Conservation (phyloP, 805 yeast genomes). For the Candida chauliodis region DNA sequence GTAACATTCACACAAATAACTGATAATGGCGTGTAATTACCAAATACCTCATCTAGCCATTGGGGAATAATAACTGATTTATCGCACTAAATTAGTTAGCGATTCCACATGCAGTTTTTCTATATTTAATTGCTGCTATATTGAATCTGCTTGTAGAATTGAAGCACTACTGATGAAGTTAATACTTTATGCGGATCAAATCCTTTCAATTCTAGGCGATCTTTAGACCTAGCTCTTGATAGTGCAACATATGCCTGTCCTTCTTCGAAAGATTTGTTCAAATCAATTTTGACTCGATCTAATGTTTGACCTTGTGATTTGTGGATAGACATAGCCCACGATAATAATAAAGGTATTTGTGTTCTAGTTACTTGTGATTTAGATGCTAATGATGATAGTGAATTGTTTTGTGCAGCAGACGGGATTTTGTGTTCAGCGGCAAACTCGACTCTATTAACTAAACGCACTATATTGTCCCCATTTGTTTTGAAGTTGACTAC, state of each 20-base stretch:
- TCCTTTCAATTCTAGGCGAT: constrained; percentile 60
- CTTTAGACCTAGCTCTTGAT: constrained; percentile 71
- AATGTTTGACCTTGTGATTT: constrained; percentile 85
- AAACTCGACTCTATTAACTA: constrained; percentile 39
- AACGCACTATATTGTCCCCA: constrained; percentile 25
- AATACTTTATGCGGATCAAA: constrained; percentile 55
- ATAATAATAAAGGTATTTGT: constrained; percentile 67
- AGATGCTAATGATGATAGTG: constrained; percentile 2
- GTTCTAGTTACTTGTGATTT: constrained; percentile 34
- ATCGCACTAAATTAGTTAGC: too few relatives aligned
- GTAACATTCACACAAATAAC: too few relatives aligned
- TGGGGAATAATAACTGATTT: too few relatives aligned
- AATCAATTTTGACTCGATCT: constrained; percentile 64
- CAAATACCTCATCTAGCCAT: too few relatives aligned
- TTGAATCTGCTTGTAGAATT: constrained; percentile 23
- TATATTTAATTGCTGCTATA: too few relatives aligned
- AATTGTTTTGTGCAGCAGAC: background rate
- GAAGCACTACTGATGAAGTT: constrained; percentile 31
- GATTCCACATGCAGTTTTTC: too few relatives aligned
- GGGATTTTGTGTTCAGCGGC: constrained; percentile 8
- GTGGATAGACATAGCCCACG: constrained; percentile 85
- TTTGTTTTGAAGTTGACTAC: constrained; percentile 43
- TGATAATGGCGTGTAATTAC: too few relatives aligned
- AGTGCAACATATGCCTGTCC: constrained; percentile 85
- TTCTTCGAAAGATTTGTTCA: constrained; percentile 64